These are phyloP conservation scores for Lignosus rhinocerotis DNA, from an alignment of 1,284 basidiomycete species.

Conservation along the genomic window DNA sequence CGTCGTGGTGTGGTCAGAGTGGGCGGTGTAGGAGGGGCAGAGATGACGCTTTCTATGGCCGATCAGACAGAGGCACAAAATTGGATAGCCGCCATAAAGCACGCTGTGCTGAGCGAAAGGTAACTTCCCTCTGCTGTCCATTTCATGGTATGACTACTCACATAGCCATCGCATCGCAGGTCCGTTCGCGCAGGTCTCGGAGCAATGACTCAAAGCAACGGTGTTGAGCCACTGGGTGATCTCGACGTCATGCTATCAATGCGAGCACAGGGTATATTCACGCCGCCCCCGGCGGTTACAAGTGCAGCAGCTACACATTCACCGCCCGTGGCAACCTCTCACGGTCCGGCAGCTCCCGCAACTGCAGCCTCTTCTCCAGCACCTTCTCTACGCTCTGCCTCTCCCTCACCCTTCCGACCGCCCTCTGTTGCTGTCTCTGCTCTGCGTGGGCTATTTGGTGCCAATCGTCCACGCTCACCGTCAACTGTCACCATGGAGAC, in stretches of 20 bases:
- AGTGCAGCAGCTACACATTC: background rate
- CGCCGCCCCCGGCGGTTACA: constrained; percentile 19
- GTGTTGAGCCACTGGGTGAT: constrained; percentile 68
- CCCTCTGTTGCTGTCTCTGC: constrained; percentile 40
- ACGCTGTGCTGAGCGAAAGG: constrained; percentile 69
- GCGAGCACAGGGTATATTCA: constrained; percentile 59
- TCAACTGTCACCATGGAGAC: constrained; percentile 37
- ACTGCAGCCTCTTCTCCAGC: constrained; percentile 10
- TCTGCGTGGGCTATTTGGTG: constrained; percentile 57
- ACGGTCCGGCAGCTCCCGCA: constrained; percentile 7
- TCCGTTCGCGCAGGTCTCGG: constrained; percentile 67
- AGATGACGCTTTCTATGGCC: constrained; percentile 68
- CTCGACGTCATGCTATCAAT: constrained; percentile 82
- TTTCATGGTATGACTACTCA: constrained; percentile 5
- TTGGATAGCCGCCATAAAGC: constrained; percentile 76
- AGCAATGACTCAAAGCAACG: constrained; percentile 42
- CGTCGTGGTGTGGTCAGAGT: constrained; percentile 66
- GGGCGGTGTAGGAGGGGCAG: constrained; percentile 55
- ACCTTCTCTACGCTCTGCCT: constrained; percentile 21
- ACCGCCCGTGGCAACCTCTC: background rate
- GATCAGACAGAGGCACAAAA: constrained; percentile 61
- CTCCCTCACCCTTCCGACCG: constrained; percentile 14
- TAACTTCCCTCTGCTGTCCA: constrained; percentile 26
- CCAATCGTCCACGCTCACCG: constrained; percentile 55
- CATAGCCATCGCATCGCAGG: constrained; percentile 35